A percentile compares a stretch with the other conserved stretches of the same genome.
These are phyloP conservation scores for Candida odintsovae DNA, from an alignment of 805 yeast genomes.

Conservation along the genomic window DNA sequence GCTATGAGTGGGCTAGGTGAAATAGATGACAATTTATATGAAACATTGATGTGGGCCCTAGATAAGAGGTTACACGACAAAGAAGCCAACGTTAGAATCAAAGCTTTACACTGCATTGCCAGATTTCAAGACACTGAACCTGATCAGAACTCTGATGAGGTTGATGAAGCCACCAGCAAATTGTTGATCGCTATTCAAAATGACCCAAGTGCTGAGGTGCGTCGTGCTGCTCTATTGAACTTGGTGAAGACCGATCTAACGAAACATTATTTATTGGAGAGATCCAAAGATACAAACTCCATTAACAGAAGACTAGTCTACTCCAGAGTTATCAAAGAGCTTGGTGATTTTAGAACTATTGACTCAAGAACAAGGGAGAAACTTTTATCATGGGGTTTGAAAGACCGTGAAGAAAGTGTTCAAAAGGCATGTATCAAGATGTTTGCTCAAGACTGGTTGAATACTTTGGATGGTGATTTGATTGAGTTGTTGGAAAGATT, in stretches of 20 bases:
- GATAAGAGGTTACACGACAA: conserved; percentile 63
- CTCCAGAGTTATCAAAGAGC: conserved; percentile 57
- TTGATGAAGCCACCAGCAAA: conserved; percentile 41
- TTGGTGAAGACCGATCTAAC: conserved; percentile 51
- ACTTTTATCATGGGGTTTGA: conserved; percentile 76
- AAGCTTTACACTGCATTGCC: conserved; percentile 75
- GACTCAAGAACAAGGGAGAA: conserved; percentile 54
- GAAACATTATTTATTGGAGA: conserved; percentile 55
- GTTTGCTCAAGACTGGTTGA: conserved; percentile 70
- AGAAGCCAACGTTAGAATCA: conserved; percentile 75
- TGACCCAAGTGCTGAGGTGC: conserved; percentile 84
- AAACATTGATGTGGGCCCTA: conserved; percentile 53
- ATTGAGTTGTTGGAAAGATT: conserved; percentile 65
- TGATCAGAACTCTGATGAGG: conserved; percentile 20
- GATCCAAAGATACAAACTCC: conserved; percentile 77
- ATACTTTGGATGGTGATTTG: conserved; percentile 60
- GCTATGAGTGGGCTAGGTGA: conserved; percentile 69
- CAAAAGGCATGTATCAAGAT: conserved; percentile 64
- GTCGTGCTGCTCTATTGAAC: conserved; percentile 77
- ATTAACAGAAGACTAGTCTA: conserved; percentile 69
- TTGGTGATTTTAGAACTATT: conserved; percentile 57
- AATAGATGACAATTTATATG: conserved; percentile 66
- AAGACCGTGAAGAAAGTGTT: conserved; percentile 77
- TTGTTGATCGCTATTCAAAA: conserved; percentile 53
- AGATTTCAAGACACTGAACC: conserved; percentile 57